phyloP scores from a whole-genome alignment of 345 rosid genomes.

The Camelina sativa region DNA sequence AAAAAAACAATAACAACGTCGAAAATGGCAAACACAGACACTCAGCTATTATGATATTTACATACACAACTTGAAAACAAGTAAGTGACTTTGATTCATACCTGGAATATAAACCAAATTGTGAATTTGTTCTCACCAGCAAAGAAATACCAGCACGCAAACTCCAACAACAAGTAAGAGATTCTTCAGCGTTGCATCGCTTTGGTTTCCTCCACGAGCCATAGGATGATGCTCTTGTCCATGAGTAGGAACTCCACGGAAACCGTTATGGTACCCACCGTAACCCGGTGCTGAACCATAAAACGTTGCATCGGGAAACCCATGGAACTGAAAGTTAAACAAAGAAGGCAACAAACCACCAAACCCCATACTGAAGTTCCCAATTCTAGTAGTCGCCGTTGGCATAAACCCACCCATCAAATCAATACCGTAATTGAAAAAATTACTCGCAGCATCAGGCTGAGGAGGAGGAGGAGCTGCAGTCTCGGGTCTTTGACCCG shows the following conservation, averaged over 20 bases:
- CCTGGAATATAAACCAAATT: conserved; percentile 21
- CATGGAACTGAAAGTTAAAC: conserved; percentile 75
- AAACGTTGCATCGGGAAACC: conserved; percentile 66
- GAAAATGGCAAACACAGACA: conserved; percentile 1
- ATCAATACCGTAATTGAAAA: conserved; percentile 65
- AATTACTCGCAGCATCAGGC: conserved; percentile 45
- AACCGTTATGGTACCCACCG: conserved; percentile 56
- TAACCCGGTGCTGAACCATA: conserved; percentile 67
- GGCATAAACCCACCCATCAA: conserved; percentile 78
- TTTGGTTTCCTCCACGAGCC: conserved; percentile 53
- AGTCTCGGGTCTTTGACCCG: conserved; percentile 82
- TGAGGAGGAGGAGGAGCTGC: conserved; percentile 57
- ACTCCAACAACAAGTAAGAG: conserved; percentile 58
- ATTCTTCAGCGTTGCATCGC: conserved; percentile 62
- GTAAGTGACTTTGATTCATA: conserved; percentile 11
- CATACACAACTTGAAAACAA: conserved; percentile 22
- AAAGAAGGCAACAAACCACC: conserved; percentile 82
- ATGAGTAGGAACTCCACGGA: conserved; percentile 62
- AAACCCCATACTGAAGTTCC: conserved; percentile 73
- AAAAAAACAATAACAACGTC: neutral
- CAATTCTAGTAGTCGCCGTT: conserved; percentile 63
- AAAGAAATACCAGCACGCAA: conserved; percentile 58
- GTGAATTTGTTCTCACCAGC: conserved; percentile 44
- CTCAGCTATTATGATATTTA: conserved; percentile 31
- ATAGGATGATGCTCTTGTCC: conserved; percentile 43